Base-by-base conservation (phyloP, 164 flowering plant species). In the Paratinospora sagittata region DNA sequence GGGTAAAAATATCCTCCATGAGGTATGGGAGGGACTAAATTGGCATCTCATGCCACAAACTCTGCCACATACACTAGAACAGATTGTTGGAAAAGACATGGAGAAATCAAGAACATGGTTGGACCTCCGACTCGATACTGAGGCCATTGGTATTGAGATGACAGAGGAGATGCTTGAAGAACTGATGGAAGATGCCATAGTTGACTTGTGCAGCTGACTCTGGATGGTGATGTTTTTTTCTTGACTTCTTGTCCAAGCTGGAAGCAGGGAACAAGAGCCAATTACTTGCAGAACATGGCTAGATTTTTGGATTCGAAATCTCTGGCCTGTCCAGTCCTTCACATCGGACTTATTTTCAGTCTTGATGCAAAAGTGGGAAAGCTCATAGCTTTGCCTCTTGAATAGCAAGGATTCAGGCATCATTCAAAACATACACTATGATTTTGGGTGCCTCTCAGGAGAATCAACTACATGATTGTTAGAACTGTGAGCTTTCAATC, bases 81-180 rank as follows among this genome's bases (percentile, higher is more conserved):
- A 84, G 73, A 81, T 87, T 67, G 81, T 90, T 63, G 78, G 76
- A 41, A 87, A 81, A 72, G 98, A 95, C 84, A 72, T 92, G 87
- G 81, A 72, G 47, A 86, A 76, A 75, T 49, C 76, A 21, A 81
- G 82, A 73, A 73, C 70, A 23, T 95, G 97, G 99, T 82, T 84
- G 92, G 88, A 90, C 65, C 81, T 89, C 19, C 77, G 82, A 62
- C 58, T 63, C 9, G 90, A 88, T 57, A 63, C 72, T 41, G 91
- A 87, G 70, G 49, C 27, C 33, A 70, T 89, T 67, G 87, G 88
- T 55, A 55, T 72, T 36, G 89, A 87, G 39, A 85, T 89, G 74
- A 82, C 78, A 67, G 89, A 86, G 37, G 76, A 57, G 63, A 84
- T 95, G 69, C 72, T 95, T 26, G 82, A 82, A 21, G 91, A 88